A percentile compares a stretch with the other conserved stretches of the same genome.
phyloP scores from a whole-genome alignment of 768 basidiomycete genomes.

The Rubroboletus pulcherrimus region DNA sequence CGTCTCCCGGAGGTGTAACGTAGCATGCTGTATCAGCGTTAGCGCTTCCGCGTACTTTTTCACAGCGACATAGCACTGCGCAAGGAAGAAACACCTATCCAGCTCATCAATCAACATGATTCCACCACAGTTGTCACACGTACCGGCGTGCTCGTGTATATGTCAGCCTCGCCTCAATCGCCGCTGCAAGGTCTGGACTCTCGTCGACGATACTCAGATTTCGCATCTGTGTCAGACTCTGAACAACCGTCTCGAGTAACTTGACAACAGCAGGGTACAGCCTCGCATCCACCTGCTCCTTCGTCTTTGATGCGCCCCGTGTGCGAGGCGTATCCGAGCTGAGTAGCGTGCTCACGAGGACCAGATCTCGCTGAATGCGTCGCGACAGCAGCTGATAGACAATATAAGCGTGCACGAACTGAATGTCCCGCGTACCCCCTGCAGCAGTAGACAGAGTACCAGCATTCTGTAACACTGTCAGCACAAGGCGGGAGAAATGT shows the following conservation, averaged over 20 bases:
- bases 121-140: slow-evolving; percentile 6
- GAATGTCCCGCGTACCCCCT: slow-evolving; percentile 62
- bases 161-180: slow-evolving; percentile 70
- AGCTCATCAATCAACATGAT: slow-evolving; percentile 1
- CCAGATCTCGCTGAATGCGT: slow-evolving; percentile 84
- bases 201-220: slow-evolving; percentile 83
- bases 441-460: slow-evolving; percentile 36
- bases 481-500: not conserved
- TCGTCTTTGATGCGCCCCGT: slow-evolving; percentile 25
- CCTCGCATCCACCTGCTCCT: slow-evolving; percentile 60
- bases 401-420: slow-evolving; percentile 84
- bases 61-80: slow-evolving; percentile 65
- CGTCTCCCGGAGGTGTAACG: slow-evolving; percentile 72
- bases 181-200: slow-evolving; percentile 75
- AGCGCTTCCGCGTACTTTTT: slow-evolving; percentile 74
- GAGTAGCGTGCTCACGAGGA: slow-evolving; percentile 67
- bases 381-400: slow-evolving; percentile 83
- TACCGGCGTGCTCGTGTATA: slow-evolving; percentile 76
- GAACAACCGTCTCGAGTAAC: slow-evolving; percentile 78
- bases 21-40: slow-evolving; percentile 64
- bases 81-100: slow-evolving; percentile 68
- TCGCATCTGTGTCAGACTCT: slow-evolving; percentile 82
- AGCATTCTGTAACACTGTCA: slow-evolving; percentile 35
- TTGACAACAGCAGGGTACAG: slow-evolving; percentile 88
- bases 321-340: slow-evolving; percentile 37